phyloP scores from a whole-genome alignment of 192 early-diverging fungal species.

The Irineochytrium annulatum region DNA sequence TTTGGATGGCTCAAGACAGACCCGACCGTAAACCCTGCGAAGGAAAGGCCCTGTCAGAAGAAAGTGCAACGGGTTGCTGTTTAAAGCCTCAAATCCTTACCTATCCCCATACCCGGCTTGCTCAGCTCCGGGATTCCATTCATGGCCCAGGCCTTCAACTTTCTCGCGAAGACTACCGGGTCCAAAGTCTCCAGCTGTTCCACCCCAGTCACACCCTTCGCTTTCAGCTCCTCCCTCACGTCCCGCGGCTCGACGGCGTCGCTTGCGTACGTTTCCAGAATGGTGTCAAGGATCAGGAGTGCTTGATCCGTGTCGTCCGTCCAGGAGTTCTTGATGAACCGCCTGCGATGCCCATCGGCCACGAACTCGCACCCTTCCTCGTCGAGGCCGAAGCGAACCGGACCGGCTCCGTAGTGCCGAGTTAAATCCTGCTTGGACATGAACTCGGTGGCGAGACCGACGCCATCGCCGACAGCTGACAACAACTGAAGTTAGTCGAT shows the following conservation, averaged over 20 bases:
- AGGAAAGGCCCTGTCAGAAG: no score
- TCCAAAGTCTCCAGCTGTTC: no score
- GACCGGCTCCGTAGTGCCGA: slow-evolving; percentile 48
- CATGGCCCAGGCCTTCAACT: slow-evolving; percentile 47
- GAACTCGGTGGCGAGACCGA: slow-evolving; percentile 65
- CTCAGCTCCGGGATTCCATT: slow-evolving; percentile 47
- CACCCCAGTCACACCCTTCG: no score
- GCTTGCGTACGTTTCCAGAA: slow-evolving; percentile 40
- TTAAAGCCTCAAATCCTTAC: no score
- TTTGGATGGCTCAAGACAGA: slow-evolving; percentile 39
- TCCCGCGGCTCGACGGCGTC: no score
- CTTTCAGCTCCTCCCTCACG: no score
- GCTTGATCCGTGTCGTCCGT: slow-evolving; percentile 62
- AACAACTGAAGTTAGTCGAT: slow-evolving; percentile 34
- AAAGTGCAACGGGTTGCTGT: no score
- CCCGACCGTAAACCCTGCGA: slow-evolving; percentile 46
- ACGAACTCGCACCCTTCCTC: slow-evolving; percentile 22
- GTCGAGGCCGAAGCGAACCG: slow-evolving; percentile 62
- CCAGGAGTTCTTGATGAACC: slow-evolving; percentile 41
- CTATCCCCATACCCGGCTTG: slow-evolving; percentile 58
- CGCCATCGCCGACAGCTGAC: slow-evolving; percentile 57
- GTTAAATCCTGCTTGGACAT: slow-evolving; percentile 39
- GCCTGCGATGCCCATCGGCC: slow-evolving; percentile 35
- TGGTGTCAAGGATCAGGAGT: slow-evolving; percentile 49
- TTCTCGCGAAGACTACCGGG: slow-evolving; percentile 42